Percentiles rank a stretch among this genome's conserved stretches.
phyloP scores from a whole-genome alignment of 306 rosid genomes.

The Hippophae gyantsensis region DNA sequence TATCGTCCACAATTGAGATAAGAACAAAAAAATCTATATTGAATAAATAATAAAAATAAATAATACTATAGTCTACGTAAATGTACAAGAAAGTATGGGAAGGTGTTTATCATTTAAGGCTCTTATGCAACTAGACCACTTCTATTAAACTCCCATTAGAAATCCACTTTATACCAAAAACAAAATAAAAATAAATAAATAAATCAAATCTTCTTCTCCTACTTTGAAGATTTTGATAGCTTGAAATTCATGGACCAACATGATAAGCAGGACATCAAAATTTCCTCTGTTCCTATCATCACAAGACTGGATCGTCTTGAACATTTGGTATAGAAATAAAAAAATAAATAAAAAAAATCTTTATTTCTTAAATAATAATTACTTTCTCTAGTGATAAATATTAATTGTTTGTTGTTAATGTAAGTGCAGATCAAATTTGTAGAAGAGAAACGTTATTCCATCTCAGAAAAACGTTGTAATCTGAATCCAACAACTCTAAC shows the following conservation, averaged over 20 bases:
- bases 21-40: no score
- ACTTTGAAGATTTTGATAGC: neutral
- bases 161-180: neutral
- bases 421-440: conserved; percentile 21
- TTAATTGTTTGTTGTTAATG: neutral
- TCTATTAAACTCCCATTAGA: neutral
- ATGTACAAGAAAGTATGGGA: conserved; percentile 17
- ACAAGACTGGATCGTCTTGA: conserved; percentile 30
- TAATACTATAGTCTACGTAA: no score
- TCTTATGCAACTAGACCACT: no score
- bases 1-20: no score
- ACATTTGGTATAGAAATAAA: conserved; percentile 15
- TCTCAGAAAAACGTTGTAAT: neutral
- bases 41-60: no score
- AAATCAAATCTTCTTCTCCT: neutral
- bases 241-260: conserved; percentile 8
- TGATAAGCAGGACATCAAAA: conserved; percentile 6
- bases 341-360: no score
- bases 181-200: neutral
- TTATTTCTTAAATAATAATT: neutral
- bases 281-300: conserved; percentile 26
- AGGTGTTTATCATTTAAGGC: conserved; percentile 13
- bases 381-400: neutral
- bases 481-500: neutral
- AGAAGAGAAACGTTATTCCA: conserved; percentile 25